Evolutionary conservation across 2,329 filamentous ascomycete species (phyloP), one percentile per base, ranked within the genome.

Genomic region (Fragosphaeria purpurea): DNA sequence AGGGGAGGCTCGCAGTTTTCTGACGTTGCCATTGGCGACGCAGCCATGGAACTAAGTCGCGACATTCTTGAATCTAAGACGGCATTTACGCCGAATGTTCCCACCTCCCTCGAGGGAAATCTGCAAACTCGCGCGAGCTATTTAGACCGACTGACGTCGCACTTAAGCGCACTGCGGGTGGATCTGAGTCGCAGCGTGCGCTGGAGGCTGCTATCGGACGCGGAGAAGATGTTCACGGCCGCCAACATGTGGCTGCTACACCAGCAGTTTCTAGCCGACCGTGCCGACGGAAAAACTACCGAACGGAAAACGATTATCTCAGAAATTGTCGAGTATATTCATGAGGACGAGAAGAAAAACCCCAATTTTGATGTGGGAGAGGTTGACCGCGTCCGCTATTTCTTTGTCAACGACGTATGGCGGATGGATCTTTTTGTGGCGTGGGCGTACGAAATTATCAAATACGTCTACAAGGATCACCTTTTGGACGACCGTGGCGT

Each of bases 161-260:
- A 93, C 57, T 69, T 97, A 10, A 76, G 77, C 55, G 75, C 76
- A 6, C 81, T 83, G 35, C 82, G 82, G 53, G 74, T 81, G 32
- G 71, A 79, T 3, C 65, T 97, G 6, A 80, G 85, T 56, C 78
- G 80, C 41, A 70, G 70, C 31, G 83, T 83, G 1, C 82, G 82
- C 58, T 97, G 90, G 89, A 75, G 77, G 55, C 68, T 98, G 35
- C 71, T 98, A n/a, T 86, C 83, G 74, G 83, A 91, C 60, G 91
- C 91, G 0, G 93, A 98, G 65, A 95, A 90, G 66, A 77, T 97
- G 69, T 81, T 85, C 42, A 86, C 89, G 38, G 88, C 88, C 13
- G 76, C 79, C 53, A 75, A 81, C 44, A 74, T 97, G 39, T 97
- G 91, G 89, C 82, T 82, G 55, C 74, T 80, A 48, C 88, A 95